Evolutionary conservation across 805 yeast species (phyloP).

Genomic region (Candida verbasci): DNA sequence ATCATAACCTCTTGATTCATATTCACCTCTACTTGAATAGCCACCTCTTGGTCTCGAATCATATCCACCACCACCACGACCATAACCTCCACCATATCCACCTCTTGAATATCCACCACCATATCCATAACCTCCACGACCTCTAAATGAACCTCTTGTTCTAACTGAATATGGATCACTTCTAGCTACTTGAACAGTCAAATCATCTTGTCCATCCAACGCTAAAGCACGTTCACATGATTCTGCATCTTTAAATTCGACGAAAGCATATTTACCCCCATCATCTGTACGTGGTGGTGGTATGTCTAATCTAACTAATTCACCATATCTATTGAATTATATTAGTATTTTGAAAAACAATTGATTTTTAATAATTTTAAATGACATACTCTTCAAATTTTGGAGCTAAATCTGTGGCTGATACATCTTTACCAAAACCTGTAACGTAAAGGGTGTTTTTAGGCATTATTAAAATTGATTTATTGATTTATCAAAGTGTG

Average conservation of each 20-base stretch:
- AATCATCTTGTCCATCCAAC: slow-evolving; percentile 42
- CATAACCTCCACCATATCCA: slow-evolving; percentile 16
- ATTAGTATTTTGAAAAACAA: slow-evolving; percentile 8
- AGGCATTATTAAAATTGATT: slow-evolving; percentile 25
- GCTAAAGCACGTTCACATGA: slow-evolving; percentile 54
- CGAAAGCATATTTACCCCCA: slow-evolving; percentile 61
- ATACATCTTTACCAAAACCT: slow-evolving; percentile 50
- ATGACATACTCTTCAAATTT: slow-evolving; percentile 55
- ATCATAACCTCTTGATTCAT: slow-evolving; percentile 9
- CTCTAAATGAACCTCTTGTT: slow-evolving; percentile 25
- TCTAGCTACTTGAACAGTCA: slow-evolving; percentile 53
- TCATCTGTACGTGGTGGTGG: slow-evolving; percentile 60
- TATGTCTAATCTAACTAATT: slow-evolving; percentile 53
- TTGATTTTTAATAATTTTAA: neutral
- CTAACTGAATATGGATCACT: slow-evolving; percentile 47
- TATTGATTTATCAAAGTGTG: neutral
- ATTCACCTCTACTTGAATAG: slow-evolving; percentile 11
- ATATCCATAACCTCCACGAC: slow-evolving; percentile 26
- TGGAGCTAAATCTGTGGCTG: slow-evolving; percentile 56
- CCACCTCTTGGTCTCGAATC: slow-evolving; percentile 12
- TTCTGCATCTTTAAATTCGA: slow-evolving; percentile 48
- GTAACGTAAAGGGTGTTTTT: slow-evolving; percentile 51
- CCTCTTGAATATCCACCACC: slow-evolving; percentile 13
- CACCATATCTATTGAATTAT: slow-evolving; percentile 42
- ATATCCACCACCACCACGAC: slow-evolving; percentile 14